Conservation (phyloP, 495 filamentous ascomycete genomes). For the Schizothecium vesticola region DNA sequence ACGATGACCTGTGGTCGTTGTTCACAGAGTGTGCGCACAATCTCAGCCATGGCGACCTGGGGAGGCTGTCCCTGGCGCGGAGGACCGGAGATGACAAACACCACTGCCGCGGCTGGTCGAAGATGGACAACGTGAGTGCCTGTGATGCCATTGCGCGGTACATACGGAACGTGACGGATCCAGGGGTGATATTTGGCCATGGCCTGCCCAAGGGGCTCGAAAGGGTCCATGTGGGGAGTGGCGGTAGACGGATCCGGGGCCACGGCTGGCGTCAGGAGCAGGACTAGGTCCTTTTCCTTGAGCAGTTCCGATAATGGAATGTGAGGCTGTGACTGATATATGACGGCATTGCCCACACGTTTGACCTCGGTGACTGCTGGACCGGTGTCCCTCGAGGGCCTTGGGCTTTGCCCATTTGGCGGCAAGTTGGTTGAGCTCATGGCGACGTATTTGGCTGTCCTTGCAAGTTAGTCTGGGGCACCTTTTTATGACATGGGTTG, state of each 20-base stretch:
- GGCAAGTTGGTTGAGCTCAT: slow-evolving; percentile 13
- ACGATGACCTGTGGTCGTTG: slow-evolving; percentile 47
- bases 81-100: slow-evolving; percentile 49
- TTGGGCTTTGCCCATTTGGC: not conserved
- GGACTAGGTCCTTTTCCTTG: slow-evolving; percentile 44
- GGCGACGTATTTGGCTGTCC: not conserved
- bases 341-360: slow-evolving; percentile 14
- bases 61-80: slow-evolving; percentile 31
- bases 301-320: slow-evolving; percentile 39
- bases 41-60: slow-evolving; percentile 41
- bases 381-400: not conserved
- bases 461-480: not conserved
- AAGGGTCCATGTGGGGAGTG: slow-evolving; percentile 44
- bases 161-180: slow-evolving; percentile 58
- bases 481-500: not conserved
- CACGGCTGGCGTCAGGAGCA: slow-evolving; percentile 58
- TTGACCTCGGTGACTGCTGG: slow-evolving; percentile 1
- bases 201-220: slow-evolving; percentile 54
- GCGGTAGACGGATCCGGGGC: slow-evolving; percentile 32
- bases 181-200: slow-evolving; percentile 49
- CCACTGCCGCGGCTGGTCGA: slow-evolving; percentile 46
- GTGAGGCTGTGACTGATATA: slow-evolving; percentile 34
- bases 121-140: slow-evolving; percentile 56
- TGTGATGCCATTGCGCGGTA: slow-evolving; percentile 51
- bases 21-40: slow-evolving; percentile 39